Conservation (phyloP, 2,329 filamentous ascomycete genomes). For the Cadophora malorum region DNA sequence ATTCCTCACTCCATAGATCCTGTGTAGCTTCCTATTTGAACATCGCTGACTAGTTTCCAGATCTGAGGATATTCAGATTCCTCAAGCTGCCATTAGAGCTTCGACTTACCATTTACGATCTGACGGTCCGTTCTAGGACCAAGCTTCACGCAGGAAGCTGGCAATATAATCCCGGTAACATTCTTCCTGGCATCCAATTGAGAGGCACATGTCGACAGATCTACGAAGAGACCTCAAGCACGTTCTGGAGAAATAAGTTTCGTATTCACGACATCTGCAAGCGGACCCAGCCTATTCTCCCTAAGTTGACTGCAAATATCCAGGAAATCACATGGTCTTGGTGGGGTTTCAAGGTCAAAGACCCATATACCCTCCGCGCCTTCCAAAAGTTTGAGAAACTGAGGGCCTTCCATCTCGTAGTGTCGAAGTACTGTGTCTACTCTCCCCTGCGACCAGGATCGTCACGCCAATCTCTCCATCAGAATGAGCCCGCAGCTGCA, state of each 20-base stretch:
- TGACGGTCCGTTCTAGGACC: background rate
- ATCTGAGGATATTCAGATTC: slow-evolving; percentile 14
- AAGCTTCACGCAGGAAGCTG: background rate
- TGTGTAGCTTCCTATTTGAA: background rate
- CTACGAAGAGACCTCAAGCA: slow-evolving; percentile 8
- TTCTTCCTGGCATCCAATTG: slow-evolving; percentile 10
- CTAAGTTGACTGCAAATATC: slow-evolving; percentile 7
- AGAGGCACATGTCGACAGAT: slow-evolving; percentile 20
- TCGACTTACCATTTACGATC: slow-evolving; percentile 6
- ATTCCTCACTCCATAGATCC: too few species aligned
- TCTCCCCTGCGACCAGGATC: background rate
- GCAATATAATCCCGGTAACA: background rate
- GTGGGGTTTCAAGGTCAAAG: slow-evolving; percentile 15
- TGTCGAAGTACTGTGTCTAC: background rate
- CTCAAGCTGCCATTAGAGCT: slow-evolving; percentile 15
- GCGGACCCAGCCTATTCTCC: background rate
- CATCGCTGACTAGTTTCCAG: slow-evolving; percentile 2
- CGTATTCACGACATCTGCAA: background rate
- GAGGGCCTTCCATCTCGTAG: background rate
- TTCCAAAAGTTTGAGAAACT: slow-evolving; percentile 10
- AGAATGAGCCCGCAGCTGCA: slow-evolving; percentile 1
- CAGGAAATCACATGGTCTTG: slow-evolving; percentile 6
- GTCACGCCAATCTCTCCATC: background rate
- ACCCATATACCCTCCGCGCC: background rate
- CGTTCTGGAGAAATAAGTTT: slow-evolving; percentile 17